Evolutionary conservation across 2,329 filamentous ascomycete species (phyloP).

Genomic region (Colletotrichum musicola): DNA sequence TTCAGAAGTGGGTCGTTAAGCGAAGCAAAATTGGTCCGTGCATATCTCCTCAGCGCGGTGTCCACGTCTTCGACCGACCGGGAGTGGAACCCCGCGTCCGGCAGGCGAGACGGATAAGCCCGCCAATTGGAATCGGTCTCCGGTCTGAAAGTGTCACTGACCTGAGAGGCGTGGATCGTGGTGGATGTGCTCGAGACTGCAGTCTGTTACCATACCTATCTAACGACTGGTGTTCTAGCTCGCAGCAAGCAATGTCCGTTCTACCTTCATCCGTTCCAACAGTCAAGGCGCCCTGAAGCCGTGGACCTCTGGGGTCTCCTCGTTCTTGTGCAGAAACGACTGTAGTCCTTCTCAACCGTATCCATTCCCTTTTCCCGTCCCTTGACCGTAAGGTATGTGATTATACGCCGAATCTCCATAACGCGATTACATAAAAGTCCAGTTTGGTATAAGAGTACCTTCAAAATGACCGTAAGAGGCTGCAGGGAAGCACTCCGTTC

Average conservation of each 20-base stretch:
- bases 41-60: no score
- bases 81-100: no score
- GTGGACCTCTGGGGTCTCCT: not conserved
- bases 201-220: conserved; percentile 24
- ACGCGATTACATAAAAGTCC: conserved; percentile 14
- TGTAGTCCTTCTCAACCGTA: conserved; percentile 29
- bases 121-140: not conserved
- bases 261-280: conserved; percentile 14
- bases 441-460: conserved; percentile 32
- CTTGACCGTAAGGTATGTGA: conserved; percentile 29
- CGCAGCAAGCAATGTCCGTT: conserved; percentile 1
- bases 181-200: conserved; percentile 3
- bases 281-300: conserved; percentile 3
- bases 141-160: not conserved
- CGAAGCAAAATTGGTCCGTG: conserved; percentile 24
- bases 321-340: conserved; percentile 35
- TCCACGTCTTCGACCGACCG: no score
- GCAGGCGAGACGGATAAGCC: not conserved
- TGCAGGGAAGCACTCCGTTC: conserved; percentile 4
- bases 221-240: conserved; percentile 34
- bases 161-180: no score
- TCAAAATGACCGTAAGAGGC: conserved; percentile 36
- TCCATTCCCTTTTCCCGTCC: conserved; percentile 11
- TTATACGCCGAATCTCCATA: conserved; percentile 35
- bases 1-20: conserved; percentile 8